Base-by-base conservation (phyloP, 2,329 filamentous ascomycete species). In the Fusarium tricinctum region DNA sequence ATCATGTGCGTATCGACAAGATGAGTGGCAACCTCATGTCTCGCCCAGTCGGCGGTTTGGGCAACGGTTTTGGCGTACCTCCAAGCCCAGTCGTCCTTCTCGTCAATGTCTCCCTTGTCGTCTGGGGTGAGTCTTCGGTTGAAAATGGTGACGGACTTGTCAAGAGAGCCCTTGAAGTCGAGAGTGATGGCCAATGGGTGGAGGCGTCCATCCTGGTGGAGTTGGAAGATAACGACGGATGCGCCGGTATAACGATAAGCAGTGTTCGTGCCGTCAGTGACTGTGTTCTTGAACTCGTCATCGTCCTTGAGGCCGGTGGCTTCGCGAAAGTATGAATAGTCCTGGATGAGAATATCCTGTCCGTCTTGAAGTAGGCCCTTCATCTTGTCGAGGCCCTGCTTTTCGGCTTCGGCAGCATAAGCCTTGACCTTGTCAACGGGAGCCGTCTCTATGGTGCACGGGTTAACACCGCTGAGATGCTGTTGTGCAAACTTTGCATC, bases 81-180 rank as follows among this genome's bases (percentile, higher is more conserved):
- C 67, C 67, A 69, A 0, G 67, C 57, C 67, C 67, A 69, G 28
- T 69, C 66, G 1, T 66, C 50, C 38, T 66, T 69, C 45, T 69
- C 62, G 7, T 53, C 39, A 15, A 69, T 9, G 0, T 40, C 8
- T 3, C 50, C 33, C 15, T 54, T 46, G 5, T 63, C 66, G 17
- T 66, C 66, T 1, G 67, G 67, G 2, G 15, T 52, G 15, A 69
- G 3, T 12, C 62, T 62, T 8, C 26, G 14, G 22, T 69, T 69
- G 51, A 69, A 69, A 13, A 69, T 63, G 30, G 66, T 69, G 38
- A 66, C 17, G 0, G 66, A 69, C 2, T 55, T 51, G 3, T 57
- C 44, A 10, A 69, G 40, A 13, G 53, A 40, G 5, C 66, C 62
- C 17, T 33, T 63, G 39, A 66, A 64, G 9, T 70, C 67, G 5